phyloP scores from a whole-genome alignment of 176 grass and related monocot species.

The Carex scoparia region DNA sequence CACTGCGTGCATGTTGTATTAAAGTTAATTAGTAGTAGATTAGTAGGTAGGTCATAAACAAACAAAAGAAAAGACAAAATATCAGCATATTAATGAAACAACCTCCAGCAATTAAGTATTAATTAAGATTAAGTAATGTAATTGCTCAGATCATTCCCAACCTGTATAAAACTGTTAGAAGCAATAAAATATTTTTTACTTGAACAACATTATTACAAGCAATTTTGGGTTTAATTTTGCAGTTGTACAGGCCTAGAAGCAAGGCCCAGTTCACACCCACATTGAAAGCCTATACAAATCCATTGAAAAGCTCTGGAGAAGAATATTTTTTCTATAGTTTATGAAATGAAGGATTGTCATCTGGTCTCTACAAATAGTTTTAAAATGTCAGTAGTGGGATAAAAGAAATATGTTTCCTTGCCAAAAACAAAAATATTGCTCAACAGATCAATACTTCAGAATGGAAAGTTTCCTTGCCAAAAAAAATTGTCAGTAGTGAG shows the following conservation, averaged over 20 bases:
- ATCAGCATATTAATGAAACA: not conserved
- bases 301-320: too few species aligned
- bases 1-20: slow-evolving; percentile 4
- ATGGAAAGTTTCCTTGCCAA: too few species aligned
- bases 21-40: not conserved
- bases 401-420: too few species aligned
- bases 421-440: too few species aligned
- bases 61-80: not conserved
- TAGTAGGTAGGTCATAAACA: not conserved
- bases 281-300: not conserved
- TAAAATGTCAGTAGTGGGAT: too few species aligned
- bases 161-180: not conserved
- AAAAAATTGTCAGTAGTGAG: too few species aligned
- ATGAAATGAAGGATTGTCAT: not conserved
- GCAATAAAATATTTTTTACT: not conserved
- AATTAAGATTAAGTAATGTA: not conserved
- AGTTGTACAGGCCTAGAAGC: not conserved
- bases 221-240: not conserved
- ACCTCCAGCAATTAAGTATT: not conserved
- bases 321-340: not conserved
- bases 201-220: too few species aligned
- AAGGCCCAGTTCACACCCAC: not conserved
- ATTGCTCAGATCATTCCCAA: not conserved
- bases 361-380: too few species aligned
- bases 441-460: too few species aligned